A percentile compares a stretch with the other conserved stretches of the same genome.
Evolutionary conservation across 331 rosid species (phyloP).

Genomic region (Pyrus hybrid): DNA sequence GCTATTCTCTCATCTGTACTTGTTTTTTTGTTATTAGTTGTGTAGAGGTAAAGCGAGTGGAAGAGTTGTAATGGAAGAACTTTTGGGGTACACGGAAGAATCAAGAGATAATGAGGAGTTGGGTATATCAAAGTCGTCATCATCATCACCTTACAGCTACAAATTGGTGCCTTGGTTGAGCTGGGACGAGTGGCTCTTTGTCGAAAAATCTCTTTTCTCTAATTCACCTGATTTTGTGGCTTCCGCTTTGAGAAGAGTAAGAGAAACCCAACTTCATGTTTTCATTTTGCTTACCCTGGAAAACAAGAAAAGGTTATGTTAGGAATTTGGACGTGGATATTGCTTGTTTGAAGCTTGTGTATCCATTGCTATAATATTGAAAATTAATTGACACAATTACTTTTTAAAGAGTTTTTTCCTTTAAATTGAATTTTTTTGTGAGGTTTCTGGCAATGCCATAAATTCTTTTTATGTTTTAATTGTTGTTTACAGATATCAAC

Average conservation of each 20-base stretch:
- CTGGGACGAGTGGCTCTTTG: constrained; percentile 89
- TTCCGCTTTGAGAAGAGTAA: constrained; percentile 62
- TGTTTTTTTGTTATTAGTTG: neutral
- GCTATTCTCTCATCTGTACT: neutral
- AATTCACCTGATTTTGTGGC: constrained; percentile 43
- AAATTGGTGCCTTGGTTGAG: constrained; percentile 34
- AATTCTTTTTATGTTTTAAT: neutral
- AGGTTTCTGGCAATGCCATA: neutral
- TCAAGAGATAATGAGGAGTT: constrained; percentile 2
- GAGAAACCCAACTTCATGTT: neutral
- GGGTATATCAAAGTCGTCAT: neutral
- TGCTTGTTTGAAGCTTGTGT: neutral
- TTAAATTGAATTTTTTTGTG: neutral
- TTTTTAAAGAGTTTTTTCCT: neutral
- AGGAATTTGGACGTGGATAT: neutral
- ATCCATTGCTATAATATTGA: neutral
- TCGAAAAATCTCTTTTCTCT: constrained; percentile 60
- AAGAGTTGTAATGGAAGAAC: constrained; percentile 29
- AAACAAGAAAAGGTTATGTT: neutral
- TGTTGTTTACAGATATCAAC: constrained; percentile 45
- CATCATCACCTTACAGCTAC: neutral
- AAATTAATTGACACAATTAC: neutral
- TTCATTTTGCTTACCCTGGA: neutral
- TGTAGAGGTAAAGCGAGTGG: neutral
- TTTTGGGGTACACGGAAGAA: constrained; percentile 31